These are phyloP conservation scores for Spergularia azorica DNA, from an alignment of 179 eudicot species.

Conservation along the genomic window DNA sequence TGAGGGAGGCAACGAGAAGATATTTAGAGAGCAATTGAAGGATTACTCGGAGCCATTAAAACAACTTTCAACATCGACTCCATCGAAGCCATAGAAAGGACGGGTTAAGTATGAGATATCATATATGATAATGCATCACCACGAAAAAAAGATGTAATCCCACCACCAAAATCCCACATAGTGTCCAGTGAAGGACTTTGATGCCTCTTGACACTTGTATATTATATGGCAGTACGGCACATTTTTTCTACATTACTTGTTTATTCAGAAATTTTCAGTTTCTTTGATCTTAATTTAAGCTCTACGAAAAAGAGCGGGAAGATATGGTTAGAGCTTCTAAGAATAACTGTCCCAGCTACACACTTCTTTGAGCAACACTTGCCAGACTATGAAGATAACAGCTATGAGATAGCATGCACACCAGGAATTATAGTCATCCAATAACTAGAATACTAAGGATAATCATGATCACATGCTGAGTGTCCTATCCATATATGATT, in stretches of 20 bases:
- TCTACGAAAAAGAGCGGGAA: not conserved
- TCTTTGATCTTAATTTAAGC: not conserved
- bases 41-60: not conserved
- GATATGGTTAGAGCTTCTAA: not conserved
- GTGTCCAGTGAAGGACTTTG: not conserved
- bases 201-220: not conserved
- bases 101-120: not conserved
- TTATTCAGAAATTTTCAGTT: not conserved
- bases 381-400: not conserved
- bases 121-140: not conserved
- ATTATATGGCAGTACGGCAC: not conserved
- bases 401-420: not conserved
- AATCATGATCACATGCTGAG: not conserved
- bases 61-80: not conserved
- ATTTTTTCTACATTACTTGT: not conserved
- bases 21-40: not conserved
- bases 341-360: not conserved
- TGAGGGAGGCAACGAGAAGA: not conserved
- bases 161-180: not conserved
- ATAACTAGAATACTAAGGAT: not conserved
- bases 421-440: not conserved
- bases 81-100: not conserved
- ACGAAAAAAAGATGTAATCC: not conserved
- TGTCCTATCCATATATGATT: too few species aligned
- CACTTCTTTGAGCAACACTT: not conserved